Percentiles rank a stretch among this genome's conserved stretches.
phyloP scores from a whole-genome alignment of 305 asterid genomes.

The Euphrasia arctica region DNA sequence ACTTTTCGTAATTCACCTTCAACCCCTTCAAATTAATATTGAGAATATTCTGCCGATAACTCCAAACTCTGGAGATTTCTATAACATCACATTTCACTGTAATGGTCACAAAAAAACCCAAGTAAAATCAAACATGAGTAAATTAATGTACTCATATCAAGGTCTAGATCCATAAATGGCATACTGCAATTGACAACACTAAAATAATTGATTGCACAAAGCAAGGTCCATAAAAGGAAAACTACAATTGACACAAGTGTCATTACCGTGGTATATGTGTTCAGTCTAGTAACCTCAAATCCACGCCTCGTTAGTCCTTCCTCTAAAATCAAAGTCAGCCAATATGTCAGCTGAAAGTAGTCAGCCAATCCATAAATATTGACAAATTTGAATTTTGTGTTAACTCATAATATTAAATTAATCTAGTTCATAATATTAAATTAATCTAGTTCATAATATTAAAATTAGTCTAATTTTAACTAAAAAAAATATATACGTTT shows the following conservation, averaged over 20 bases:
- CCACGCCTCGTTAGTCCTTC: slow-evolving; percentile 77
- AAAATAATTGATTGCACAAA: background rate
- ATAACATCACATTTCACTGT: background rate
- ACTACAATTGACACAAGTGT: background rate
- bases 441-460: background rate
- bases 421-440: background rate
- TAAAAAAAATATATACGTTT: background rate
- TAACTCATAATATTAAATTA: too few species aligned
- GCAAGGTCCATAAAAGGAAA: background rate
- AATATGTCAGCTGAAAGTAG: slow-evolving; percentile 11
- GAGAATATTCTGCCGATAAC: background rate
- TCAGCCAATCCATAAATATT: background rate
- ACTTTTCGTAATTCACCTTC: too few species aligned
- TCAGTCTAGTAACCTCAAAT: slow-evolving; percentile 67
- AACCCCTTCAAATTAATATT: background rate
- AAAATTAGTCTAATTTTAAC: background rate
- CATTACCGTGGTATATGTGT: slow-evolving; percentile 79
- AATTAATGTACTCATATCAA: background rate
- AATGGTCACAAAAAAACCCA: background rate
- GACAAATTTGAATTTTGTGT: too few species aligned
- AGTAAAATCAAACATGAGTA: background rate
- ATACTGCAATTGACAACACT: too few species aligned
- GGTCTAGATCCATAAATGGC: too few species aligned
- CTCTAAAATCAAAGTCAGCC: slow-evolving; percentile 43
- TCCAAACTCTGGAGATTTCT: background rate